Conservation (phyloP, 148 eudicot genomes). For the Vaccinium macrocarpon region DNA sequence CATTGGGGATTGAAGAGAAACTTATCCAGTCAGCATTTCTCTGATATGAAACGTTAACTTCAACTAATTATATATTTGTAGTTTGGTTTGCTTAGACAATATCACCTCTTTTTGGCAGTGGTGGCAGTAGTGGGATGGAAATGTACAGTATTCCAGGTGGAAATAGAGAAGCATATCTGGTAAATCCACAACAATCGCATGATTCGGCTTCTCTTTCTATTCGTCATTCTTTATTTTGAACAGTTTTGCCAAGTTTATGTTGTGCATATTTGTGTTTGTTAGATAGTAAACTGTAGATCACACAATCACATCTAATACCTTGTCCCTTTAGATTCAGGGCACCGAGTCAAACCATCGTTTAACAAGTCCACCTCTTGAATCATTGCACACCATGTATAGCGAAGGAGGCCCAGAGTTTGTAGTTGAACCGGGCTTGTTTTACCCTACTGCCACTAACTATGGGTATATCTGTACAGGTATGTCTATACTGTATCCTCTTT, state of each 20-base stretch:
- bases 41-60: conserved; percentile 6
- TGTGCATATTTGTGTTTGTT: neutral
- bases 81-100: neutral
- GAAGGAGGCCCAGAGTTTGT: conserved; percentile 63
- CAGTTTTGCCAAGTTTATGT: neutral
- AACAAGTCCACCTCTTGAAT: conserved; percentile 36
- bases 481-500: neutral
- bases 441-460: conserved; percentile 68
- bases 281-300: neutral
- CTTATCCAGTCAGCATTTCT: neutral
- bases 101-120: conserved; percentile 16
- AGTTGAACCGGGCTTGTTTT: conserved; percentile 69
- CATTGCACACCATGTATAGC: conserved; percentile 48
- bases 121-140: conserved; percentile 42
- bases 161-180: conserved; percentile 47
- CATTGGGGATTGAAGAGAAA: neutral
- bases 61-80: neutral
- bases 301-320: neutral
- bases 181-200: conserved; percentile 13
- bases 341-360: conserved; percentile 45
- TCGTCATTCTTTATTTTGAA: neutral
- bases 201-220: neutral
- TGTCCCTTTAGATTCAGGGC: conserved; percentile 49
- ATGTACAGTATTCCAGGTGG: conserved; percentile 46
- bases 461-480: conserved; percentile 84